These are phyloP conservation scores for Eucalyptus dawsonii DNA, from an alignment of 345 rosid species.

Conservation along the genomic window DNA sequence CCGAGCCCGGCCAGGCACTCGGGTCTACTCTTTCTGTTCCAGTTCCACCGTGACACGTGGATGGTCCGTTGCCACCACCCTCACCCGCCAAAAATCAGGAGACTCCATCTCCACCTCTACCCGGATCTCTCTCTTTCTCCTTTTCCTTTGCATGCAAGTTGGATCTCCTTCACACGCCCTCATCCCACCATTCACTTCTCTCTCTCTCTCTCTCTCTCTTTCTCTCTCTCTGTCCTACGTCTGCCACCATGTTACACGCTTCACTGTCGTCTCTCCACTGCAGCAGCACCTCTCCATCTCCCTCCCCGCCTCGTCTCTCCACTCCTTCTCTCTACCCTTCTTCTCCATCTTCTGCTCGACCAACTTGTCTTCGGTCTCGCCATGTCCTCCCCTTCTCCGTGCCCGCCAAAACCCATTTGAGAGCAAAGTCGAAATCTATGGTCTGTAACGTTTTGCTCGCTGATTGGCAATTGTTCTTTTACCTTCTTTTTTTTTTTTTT, in stretches of 20 bases:
- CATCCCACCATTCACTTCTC: not conserved
- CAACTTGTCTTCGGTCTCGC: not conserved
- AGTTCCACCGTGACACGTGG: not conserved
- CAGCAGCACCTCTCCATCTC: slow-evolving; percentile 9
- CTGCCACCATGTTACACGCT: not conserved
- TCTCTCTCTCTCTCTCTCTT: no score
- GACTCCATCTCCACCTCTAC: not conserved
- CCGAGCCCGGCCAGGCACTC: not conserved
- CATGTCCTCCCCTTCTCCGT: slow-evolving; percentile 9
- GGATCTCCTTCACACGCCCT: not conserved
- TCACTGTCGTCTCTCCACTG: not conserved
- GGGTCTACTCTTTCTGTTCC: not conserved
- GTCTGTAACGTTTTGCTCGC: not conserved
- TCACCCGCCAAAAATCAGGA: not conserved
- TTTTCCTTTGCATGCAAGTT: not conserved
- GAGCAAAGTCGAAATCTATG: not conserved
- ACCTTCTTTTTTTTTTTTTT: no score
- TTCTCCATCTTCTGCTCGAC: slow-evolving; percentile 6
- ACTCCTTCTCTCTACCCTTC: not conserved
- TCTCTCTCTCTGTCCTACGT: not conserved
- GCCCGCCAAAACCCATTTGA: slow-evolving; percentile 1
- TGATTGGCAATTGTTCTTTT: not conserved
- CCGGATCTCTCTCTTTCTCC: not conserved
- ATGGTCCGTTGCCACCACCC: not conserved
- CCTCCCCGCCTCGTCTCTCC: slow-evolving; percentile 15